Percentiles rank a stretch among this genome's conserved stretches.
These are phyloP conservation scores for Straminergon stramineum DNA, from an alignment of 225 moss, liverwort and hornwort genomes.

Conservation along the genomic window DNA sequence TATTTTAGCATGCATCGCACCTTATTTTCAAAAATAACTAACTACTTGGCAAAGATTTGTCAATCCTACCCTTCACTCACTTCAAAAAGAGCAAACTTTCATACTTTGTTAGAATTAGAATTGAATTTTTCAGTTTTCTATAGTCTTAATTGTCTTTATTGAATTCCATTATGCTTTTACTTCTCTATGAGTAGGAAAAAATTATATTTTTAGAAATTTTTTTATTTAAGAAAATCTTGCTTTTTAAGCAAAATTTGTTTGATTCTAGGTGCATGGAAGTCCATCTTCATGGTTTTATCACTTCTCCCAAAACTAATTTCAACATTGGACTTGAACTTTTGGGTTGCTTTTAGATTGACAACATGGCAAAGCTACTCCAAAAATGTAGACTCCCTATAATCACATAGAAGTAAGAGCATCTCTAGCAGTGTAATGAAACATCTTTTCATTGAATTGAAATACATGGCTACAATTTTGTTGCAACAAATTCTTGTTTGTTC, in stretches of 20 bases:
- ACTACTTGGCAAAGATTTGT: neutral
- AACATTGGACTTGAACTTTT: neutral
- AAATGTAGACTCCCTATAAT: neutral
- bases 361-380: fast-evolving
- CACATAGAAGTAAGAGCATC: neutral
- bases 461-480: neutral
- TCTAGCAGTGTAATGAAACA: fast-evolving
- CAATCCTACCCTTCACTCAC: neutral
- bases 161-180: neutral
- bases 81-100: no score
- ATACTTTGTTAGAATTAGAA: neutral
- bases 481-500: neutral
- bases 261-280: neutral
- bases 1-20: fast-evolving
- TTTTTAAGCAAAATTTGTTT: neutral
- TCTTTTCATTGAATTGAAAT: fast-evolving
- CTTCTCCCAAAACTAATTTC: neutral
- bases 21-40: neutral
- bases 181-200: neutral
- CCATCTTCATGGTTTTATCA: fast-evolving
- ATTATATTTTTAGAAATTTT: fast-evolving
- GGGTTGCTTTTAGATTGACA: neutral
- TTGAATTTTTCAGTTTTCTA: neutral
- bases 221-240: neutral
- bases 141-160: neutral